Conservation (phyloP, 352 stramenopile genomes). For the Globisporangium uncinulatum region DNA sequence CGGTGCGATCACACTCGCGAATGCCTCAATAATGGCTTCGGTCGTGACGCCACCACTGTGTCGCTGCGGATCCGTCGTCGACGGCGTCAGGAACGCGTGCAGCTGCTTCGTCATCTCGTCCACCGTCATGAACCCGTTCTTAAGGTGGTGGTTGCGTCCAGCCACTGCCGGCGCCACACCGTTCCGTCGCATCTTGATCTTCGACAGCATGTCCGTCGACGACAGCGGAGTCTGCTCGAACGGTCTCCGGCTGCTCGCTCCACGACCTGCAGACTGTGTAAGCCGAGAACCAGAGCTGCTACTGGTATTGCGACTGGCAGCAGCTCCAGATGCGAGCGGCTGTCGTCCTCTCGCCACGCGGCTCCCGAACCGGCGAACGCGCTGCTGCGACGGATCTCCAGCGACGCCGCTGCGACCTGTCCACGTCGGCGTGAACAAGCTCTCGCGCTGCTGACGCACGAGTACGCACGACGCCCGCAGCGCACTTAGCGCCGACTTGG, state of each 20-base stretch:
- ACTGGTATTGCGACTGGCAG: not conserved
- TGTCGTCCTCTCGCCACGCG: slow-evolving; percentile 24
- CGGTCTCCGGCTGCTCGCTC: slow-evolving; percentile 9
- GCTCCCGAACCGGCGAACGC: slow-evolving; percentile 31
- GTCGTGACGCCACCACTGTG: slow-evolving; percentile 72
- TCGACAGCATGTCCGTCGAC: slow-evolving; percentile 65
- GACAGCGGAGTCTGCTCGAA: slow-evolving; percentile 33
- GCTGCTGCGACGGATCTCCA: slow-evolving; percentile 54
- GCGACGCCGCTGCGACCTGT: slow-evolving; percentile 65
- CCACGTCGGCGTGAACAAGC: slow-evolving; percentile 70
- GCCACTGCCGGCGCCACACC: slow-evolving; percentile 18
- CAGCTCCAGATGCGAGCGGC: slow-evolving; percentile 1
- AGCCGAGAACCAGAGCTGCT: slow-evolving; percentile 3
- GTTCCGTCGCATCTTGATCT: slow-evolving; percentile 44
- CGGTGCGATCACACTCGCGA: slow-evolving; percentile 73
- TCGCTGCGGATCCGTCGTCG: slow-evolving; percentile 11
- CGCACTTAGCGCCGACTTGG: slow-evolving; percentile 74
- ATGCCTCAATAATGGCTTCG: slow-evolving; percentile 85
- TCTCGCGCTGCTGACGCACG: slow-evolving; percentile 58
- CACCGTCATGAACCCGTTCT: slow-evolving; percentile 34
- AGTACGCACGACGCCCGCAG: slow-evolving; percentile 76
- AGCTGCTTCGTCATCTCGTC: slow-evolving; percentile 71
- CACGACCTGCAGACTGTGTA: too few relatives aligned
- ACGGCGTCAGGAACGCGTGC: slow-evolving; percentile 69
- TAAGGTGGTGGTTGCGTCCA: not conserved